These are phyloP conservation scores for Vigna nakashimae DNA, from an alignment of 306 rosid species.

Conservation along the genomic window DNA sequence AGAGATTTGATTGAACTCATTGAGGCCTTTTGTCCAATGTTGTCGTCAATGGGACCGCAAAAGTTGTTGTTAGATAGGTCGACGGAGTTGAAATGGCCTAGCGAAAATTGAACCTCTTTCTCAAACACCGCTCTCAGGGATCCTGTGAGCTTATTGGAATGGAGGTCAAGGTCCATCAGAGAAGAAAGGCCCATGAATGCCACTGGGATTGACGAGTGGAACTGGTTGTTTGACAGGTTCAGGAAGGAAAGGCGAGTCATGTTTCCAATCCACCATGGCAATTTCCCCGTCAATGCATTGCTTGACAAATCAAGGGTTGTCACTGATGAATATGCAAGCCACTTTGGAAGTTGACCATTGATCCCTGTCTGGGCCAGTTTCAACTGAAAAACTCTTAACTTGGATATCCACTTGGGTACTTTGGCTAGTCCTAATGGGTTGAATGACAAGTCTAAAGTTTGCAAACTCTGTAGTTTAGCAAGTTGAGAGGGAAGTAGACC, in stretches of 20 bases:
- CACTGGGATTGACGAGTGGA: conserved; percentile 56
- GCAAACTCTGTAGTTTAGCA: conserved; percentile 42
- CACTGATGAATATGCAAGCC: conserved; percentile 61
- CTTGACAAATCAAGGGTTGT: conserved; percentile 61
- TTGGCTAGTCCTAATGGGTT: conserved; percentile 55
- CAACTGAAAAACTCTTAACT: conserved; percentile 56
- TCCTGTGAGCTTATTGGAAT: conserved; percentile 58
- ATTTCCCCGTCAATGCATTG: conserved; percentile 41
- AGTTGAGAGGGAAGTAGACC: conserved; percentile 55
- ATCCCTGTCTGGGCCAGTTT: conserved; percentile 59
- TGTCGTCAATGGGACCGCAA: conserved; percentile 39
- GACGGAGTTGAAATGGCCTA: conserved; percentile 31
- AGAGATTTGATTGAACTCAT: conserved; percentile 53
- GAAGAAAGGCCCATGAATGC: conserved; percentile 47
- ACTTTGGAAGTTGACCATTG: conserved; percentile 54
- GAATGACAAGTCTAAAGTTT: conserved; percentile 48
- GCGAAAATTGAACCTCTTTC: conserved; percentile 51
- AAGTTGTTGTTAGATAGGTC: conserved; percentile 35
- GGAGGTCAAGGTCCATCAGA: conserved; percentile 41
- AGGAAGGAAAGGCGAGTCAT: conserved; percentile 64
- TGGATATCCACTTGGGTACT: conserved; percentile 59
- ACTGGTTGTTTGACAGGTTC: conserved; percentile 61
- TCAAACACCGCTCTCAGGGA: conserved; percentile 38
- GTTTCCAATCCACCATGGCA: conserved; percentile 70
- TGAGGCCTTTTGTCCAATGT: conserved; percentile 48